Percentiles rank a stretch among this genome's conserved stretches.
Conservation (phyloP, 805 yeast species). For the Lipomyces chichibuensis region DNA sequence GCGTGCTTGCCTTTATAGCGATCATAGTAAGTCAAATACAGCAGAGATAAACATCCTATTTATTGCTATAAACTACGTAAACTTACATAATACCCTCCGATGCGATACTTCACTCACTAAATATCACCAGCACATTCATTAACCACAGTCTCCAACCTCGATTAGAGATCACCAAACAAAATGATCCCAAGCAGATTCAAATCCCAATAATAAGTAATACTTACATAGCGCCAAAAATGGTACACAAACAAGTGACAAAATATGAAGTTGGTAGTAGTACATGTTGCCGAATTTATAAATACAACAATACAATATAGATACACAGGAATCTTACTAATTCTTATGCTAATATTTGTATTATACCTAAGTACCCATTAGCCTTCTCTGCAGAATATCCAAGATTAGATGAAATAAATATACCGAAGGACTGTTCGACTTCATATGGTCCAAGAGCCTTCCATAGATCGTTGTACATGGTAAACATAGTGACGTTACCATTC, state of each 20-base stretch:
- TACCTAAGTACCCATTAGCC: background rate
- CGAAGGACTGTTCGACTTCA: conserved; percentile 86
- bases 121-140: background rate
- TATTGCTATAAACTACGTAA: too few species aligned
- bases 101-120: background rate
- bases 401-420: conserved; percentile 42
- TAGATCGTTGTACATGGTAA: conserved; percentile 79
- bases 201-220: background rate
- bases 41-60: background rate
- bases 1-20: too few species aligned
- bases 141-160: background rate
- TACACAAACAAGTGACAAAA: background rate
- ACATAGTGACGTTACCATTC: conserved; percentile 62
- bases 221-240: background rate
- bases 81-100: background rate
- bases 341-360: background rate
- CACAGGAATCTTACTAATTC: background rate
- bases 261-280: background rate
- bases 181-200: background rate
- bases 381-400: background rate
- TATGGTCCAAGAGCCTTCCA: conserved; percentile 88
- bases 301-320: background rate
- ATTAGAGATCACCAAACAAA: background rate
- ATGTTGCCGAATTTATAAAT: background rate
- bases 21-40: too few species aligned